Percentiles rank a stretch among this genome's conserved stretches.
Conservation (phyloP, 2,329 filamentous ascomycete genomes). For the Colletotrichum tofieldiae region DNA sequence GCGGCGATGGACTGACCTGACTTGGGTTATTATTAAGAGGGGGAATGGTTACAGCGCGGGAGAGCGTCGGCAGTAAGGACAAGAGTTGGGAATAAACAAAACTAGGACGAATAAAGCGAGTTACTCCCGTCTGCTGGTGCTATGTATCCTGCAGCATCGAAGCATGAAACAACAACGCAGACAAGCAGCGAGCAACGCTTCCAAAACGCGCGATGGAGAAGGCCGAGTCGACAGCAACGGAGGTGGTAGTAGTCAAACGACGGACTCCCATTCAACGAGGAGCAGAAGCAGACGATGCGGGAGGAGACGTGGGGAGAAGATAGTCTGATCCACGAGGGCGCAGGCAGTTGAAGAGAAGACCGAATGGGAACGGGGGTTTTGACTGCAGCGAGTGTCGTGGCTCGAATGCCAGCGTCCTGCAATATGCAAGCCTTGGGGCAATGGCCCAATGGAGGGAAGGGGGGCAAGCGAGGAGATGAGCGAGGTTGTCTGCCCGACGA, state of each 20-base stretch:
- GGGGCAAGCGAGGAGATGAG: conserved; percentile 13
- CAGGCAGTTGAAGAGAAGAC: conserved; percentile 38
- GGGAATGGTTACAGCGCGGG: conserved; percentile 21
- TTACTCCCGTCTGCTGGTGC: conserved; percentile 34
- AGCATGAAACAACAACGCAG: conserved; percentile 42
- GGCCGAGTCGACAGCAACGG: conserved; percentile 22
- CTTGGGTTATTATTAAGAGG: conserved; percentile 40
- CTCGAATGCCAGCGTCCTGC: conserved; percentile 57
- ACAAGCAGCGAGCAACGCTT: conserved; percentile 13
- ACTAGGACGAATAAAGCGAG: conserved; percentile 40
- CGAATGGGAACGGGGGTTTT: conserved; percentile 48
- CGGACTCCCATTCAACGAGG: conserved; percentile 29
- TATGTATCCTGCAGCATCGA: conserved; percentile 45
- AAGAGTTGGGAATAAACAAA: conserved; percentile 39
- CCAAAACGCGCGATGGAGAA: conserved; percentile 17
- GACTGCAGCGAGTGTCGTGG: conserved; percentile 57
- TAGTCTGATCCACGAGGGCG: conserved; percentile 41
- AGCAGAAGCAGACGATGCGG: conserved; percentile 31
- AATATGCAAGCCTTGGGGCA: conserved; percentile 43
- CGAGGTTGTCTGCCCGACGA: background rate
- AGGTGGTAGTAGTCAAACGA: conserved; percentile 21
- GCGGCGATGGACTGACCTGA: conserved; percentile 46
- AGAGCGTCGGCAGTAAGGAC: conserved; percentile 35
- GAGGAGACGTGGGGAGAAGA: conserved; percentile 41
- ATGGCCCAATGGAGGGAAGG: conserved; percentile 42